Evolutionary conservation across 345 rosid genomes (phyloP), one percentile per base, ranked within the genome.

Genomic region (Eucalyptus cladocalyx): DNA sequence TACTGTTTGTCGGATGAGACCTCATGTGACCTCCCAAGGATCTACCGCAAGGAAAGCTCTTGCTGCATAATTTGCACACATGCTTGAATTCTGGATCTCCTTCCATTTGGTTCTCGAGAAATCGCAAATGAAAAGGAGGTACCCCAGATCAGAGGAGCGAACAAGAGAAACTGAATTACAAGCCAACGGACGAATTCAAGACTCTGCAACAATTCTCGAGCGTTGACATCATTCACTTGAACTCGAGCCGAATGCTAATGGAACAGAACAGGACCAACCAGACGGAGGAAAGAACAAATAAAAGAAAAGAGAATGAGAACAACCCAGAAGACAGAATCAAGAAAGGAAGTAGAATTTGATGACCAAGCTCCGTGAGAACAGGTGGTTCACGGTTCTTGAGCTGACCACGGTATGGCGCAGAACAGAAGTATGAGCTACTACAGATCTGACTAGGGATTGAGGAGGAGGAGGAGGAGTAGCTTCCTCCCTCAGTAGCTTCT

Each of bases 1-100:
- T 72, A 42, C 48, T 50, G 65, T 62, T 50, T 21, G 83, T 50
- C 54, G 26, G 91, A 83, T 94, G 97, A 89, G 96, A 95, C 95
- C 95, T 94, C 96, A 95, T 94, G 91, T 94, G 97, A 88, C 97
- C 97, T 54, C 97, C 96, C 91, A 95, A 89, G 53, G 95, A 94
- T 93, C 96, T 95, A 14, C 97, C 96, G 83, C 95, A 90, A 10
- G 92, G 88, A 90, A 94, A 94, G 88, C 95, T 94, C 91, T 95
- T 94, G 93, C 90, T 87, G 92, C 97, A 95, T 88, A 94, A 92
- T 89, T 92, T 94, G 92, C 96, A 95, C 53, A 86, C 93, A 90
- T 92, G 94, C 88, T 91, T 93, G 48, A 90, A 89, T 90, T 90
- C 92, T 87, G 72, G 89, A 90, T 88, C 87, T 90, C 87, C 93